Conservation (phyloP, 2,329 filamentous ascomycete species). For the Periglandula ipomoeae region DNA sequence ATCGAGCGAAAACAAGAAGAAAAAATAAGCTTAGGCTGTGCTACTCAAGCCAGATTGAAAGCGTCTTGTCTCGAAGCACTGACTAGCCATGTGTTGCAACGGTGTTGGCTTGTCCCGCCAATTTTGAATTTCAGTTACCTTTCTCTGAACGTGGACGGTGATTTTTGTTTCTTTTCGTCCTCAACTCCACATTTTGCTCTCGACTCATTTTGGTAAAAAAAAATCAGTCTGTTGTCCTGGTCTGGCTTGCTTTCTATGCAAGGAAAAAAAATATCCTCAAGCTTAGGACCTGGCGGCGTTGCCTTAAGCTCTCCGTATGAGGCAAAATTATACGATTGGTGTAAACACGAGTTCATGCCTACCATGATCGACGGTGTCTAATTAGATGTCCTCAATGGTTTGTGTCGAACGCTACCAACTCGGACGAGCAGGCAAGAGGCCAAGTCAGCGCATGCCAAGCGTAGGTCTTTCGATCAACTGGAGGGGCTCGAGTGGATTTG, state of each 20-base stretch:
- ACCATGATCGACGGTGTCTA: neutral
- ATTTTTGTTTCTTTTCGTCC: neutral
- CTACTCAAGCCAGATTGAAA: no score
- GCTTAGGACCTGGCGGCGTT: neutral
- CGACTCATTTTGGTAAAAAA: no score
- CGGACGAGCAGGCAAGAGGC: neutral
- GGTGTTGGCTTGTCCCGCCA: neutral
- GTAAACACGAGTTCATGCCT: neutral
- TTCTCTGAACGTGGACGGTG: neutral
- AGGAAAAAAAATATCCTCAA: no score
- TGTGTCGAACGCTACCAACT: neutral
- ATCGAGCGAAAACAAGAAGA: neutral
- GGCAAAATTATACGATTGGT: conserved; percentile 4
- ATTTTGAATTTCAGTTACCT: neutral
- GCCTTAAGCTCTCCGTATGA: neutral
- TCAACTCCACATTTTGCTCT: neutral
- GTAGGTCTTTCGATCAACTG: neutral
- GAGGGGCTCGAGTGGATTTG: neutral
- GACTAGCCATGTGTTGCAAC: neutral
- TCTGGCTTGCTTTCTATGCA: no score
- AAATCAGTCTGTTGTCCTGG: neutral
- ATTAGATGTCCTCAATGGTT: neutral
- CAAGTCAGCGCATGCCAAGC: neutral
- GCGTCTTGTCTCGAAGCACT: neutral
- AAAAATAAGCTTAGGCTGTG: no score